Evolutionary conservation across 2,329 filamentous ascomycete genomes (phyloP), one percentile per base, ranked within the genome.

Genomic region (Aquanectria penicillioides): DNA sequence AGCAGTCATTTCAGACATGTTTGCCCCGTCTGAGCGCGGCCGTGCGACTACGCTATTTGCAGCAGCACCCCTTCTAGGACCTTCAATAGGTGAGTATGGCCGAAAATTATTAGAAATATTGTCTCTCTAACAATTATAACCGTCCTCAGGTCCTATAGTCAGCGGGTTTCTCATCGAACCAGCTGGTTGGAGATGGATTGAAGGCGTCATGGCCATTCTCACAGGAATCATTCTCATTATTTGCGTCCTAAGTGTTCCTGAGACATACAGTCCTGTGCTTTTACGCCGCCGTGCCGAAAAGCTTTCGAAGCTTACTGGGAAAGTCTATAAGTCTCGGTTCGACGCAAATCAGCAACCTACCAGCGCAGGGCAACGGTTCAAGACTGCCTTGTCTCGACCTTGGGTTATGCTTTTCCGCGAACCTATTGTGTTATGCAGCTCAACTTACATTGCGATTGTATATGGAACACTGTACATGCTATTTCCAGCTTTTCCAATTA

Each of bases 381-480:
- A 57, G 49, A 38, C 17, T 8, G 67, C 66, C 0, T 74, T 49
- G 78, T 82, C 13, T 28, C 81, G 89, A 2, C 89, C 89, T 0
- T 91, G 88, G 89, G 75, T 88, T 13, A 78, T 92, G 11, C 79
- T 92, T 5, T 88, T 92, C 78, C 75, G 76, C 52, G 89, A 92
- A 65, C 89, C 89, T 3, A 92, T 92, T 64, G 88, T 91, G 9
- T 69, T 88, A 3, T 74, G 91, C 2, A 77, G 86, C 0, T 84
- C 83, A 5, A 78, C 91, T 9, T 91, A 90, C 75, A 84, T 89
- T 76, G 86, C 87, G 38, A 87, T 85, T 54, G 71, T 85, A 54
- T 85, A 85, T 67, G 77, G 82, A 47, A 86, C 83, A 2, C 72
- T 86, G 2, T 87, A 86, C 71, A 78, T 87, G 74, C 76, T 85